A percentile compares a stretch with the other conserved stretches of the same genome.
These are phyloP conservation scores for Neoboletus magnificus DNA, from an alignment of 768 basidiomycete species.

Conservation along the genomic window DNA sequence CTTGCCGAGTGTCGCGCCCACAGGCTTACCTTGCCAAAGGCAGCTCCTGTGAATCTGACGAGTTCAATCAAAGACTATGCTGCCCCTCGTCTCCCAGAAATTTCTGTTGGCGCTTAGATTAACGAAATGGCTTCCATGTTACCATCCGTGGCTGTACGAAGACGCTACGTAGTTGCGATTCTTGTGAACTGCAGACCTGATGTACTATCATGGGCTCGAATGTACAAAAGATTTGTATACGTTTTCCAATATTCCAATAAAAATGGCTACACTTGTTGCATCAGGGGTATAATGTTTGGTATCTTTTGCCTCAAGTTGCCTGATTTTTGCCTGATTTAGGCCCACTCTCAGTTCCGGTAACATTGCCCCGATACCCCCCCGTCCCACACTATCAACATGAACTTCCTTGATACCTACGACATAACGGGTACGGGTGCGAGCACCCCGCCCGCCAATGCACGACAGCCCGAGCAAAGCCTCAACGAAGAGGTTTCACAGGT, in stretches of 20 bases:
- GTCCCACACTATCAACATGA: slow-evolving; percentile 43
- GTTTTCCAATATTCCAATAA: not conserved
- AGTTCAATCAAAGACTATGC: slow-evolving; percentile 19
- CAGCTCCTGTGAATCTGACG: slow-evolving; percentile 12
- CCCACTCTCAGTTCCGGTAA: not conserved
- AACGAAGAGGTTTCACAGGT: slow-evolving; percentile 90
- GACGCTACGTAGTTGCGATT: not conserved
- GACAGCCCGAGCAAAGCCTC: slow-evolving; percentile 51
- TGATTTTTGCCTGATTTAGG: slow-evolving; percentile 18
- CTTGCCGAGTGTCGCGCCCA: slow-evolving; percentile 71
- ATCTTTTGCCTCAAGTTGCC: not conserved
- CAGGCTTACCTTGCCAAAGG: slow-evolving; percentile 36
- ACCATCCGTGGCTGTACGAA: slow-evolving; percentile 15
- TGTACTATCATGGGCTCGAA: not conserved
- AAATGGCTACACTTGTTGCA: not conserved
- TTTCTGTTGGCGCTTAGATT: slow-evolving; percentile 31
- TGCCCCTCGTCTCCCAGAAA: slow-evolving; percentile 16
- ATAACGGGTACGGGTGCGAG: slow-evolving; percentile 41
- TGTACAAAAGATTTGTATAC: not conserved
- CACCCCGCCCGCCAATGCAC: slow-evolving; percentile 42
- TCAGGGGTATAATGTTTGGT: not conserved
- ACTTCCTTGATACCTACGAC: slow-evolving; percentile 72
- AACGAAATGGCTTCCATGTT: not conserved
- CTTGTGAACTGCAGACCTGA: not conserved
- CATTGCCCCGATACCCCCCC: not conserved